Evolutionary conservation across 176 grass and related monocot species (phyloP), one percentile per base, ranked within the genome.

Genomic region (Cenchrus fungigraminus): DNA sequence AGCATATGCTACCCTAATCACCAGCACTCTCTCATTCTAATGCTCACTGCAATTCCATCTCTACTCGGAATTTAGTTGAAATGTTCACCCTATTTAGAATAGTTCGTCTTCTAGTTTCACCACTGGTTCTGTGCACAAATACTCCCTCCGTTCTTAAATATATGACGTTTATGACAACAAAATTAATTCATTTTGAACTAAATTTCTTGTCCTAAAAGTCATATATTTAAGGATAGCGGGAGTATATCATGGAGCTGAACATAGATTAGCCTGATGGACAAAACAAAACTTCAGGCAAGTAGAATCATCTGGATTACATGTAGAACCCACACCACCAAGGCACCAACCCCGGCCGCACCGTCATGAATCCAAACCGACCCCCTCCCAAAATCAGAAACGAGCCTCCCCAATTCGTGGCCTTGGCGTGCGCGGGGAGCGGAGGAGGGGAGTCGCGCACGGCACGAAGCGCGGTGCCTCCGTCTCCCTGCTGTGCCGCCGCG

Each of bases 281-380:
- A 81, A 45, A 6, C 42, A 17, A 50, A 42, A 64, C 8, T 20
- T 53, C 37, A 32, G 53, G 5, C 34, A 47, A 14, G 3, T 4
- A 51, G 15, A 79, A 67, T 16, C 50, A 79, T 74, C 47, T 68
- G 62, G 4, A 66, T 51, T 25, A 25, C 25, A 25, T 25, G 25
- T 25, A 25, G 25, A 25, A 96, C 97, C 79, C 86, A 71, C 88
- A 86, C 86, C 86, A 92, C 97, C 91, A 83, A 96, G 25, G 25
- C 25, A 25, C 25, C 25, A 25, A 25, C 74, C 73, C 75, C 54
- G 88, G 76, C 55, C 87, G 82, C 78, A 90, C 85, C 84, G 86
- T 83, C 92, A 94, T 94, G 67, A 31, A 70, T 68, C 0, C 14
- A 31, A 79, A 32, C 9, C 40, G 29, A 13, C 11, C 52, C 54